Base-by-base conservation (phyloP, 495 filamentous ascomycete genomes). In the Xylaria telfairii region DNA sequence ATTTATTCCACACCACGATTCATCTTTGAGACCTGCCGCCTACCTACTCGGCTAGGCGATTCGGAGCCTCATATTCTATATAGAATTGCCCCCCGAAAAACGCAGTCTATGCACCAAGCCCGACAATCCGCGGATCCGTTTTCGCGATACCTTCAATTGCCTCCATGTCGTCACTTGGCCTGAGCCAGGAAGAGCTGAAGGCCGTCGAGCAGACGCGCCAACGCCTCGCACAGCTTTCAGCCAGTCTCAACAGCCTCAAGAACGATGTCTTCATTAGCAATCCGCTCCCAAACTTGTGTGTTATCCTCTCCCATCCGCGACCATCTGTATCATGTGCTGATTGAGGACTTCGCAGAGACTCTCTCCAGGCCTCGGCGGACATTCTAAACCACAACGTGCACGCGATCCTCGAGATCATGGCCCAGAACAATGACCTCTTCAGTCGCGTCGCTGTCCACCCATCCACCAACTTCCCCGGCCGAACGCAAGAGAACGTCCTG, bases 151-250 rank as follows among this genome's bases (percentile, higher is more conserved):
- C 57, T 21, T 51, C 30, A 37, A 39, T 65, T 41, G 60, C 41
- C 24, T 28, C 42, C 53, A 89, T 88, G 87, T 77, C 84, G 28
- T 81, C 85, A 24, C 74, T 88, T 26, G 76, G 78, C 21, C 78
- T 89, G 34, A 78, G 69, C 19, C 81, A 80, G 59, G 89, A 91
- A 21, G 91, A 95, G 71, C 84, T 93, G 62, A 91, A 90, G 82
- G 84, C 87, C 68, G 86, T 96, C 59, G 92, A 96, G 73, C 84
- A 91, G 77, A 88, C 91, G 49, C 90, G 92, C 51, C 90, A 91
- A 73, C 88, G 92, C 17, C 87, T 94, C 49, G 82, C 82, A 42
- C 90, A 93, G 74, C 86, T 96, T 46, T 87, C 87, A 19, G 88
- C 83, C 77, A 91, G 87, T 74, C 84, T 96, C 15, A 81, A 72